A percentile compares a stretch with the other conserved stretches of the same genome.
Evolutionary conservation across 1,284 basidiomycete genomes (phyloP).

Genomic region (Irpex sp.): DNA sequence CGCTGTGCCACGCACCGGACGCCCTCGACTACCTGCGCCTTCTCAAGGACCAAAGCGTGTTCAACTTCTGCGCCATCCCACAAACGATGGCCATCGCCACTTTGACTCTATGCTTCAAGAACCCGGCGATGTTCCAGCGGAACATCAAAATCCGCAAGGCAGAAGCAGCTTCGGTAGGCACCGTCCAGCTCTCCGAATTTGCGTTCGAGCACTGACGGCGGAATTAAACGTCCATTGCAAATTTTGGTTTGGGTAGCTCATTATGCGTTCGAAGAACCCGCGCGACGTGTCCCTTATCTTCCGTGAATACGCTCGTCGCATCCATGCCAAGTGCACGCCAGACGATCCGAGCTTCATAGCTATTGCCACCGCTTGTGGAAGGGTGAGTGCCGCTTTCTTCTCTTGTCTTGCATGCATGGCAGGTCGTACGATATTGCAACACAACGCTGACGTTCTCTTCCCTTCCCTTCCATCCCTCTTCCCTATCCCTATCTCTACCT

Average conservation of each 20-base stretch:
- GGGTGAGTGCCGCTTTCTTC: slow-evolving; percentile 38
- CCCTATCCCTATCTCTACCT: too few relatives aligned
- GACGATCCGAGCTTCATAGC: slow-evolving; percentile 87
- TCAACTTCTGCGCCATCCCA: slow-evolving; percentile 97
- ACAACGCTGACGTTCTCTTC: not conserved
- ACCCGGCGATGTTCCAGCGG: slow-evolving; percentile 81
- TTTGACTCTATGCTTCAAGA: slow-evolving; percentile 90
- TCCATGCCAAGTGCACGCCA: slow-evolving; percentile 78
- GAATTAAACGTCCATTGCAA: not conserved
- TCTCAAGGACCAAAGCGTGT: slow-evolving; percentile 88
- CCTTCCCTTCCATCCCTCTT: too few relatives aligned
- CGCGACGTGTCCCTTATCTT: slow-evolving; percentile 91
- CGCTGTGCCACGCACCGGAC: slow-evolving; percentile 82
- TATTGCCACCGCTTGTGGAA: slow-evolving; percentile 78
- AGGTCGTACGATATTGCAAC: not conserved
- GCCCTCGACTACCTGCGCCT: slow-evolving; percentile 88
- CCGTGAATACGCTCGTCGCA: slow-evolving; percentile 76
- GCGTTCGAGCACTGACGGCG: not conserved
- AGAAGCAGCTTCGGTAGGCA: slow-evolving; percentile 70
- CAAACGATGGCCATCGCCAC: slow-evolving; percentile 97
- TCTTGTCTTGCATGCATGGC: not conserved
- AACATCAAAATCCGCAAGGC: slow-evolving; percentile 98
- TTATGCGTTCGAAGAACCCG: slow-evolving; percentile 89
- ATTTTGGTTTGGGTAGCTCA: slow-evolving; percentile 56
- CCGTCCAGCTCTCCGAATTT: not conserved